Evolutionary conservation across 2,329 filamentous ascomycete genomes (phyloP), one percentile per base, ranked within the genome.

Genomic region (Microcera coccophila): DNA sequence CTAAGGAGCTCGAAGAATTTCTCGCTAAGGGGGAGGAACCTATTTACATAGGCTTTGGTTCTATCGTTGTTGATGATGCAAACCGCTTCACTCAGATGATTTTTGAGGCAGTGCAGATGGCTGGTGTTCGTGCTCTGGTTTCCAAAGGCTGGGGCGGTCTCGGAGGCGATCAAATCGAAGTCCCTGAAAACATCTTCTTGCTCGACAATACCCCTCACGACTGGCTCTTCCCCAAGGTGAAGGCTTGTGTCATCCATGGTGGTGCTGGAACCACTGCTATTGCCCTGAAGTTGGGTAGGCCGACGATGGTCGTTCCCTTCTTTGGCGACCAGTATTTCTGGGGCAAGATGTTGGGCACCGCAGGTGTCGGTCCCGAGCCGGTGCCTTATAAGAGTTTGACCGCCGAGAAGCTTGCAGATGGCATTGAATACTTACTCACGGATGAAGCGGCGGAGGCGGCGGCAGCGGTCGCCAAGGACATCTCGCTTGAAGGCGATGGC

Each of bases 311-410:
- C 19, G 82, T 90, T 2, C 85, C 85, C 0, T 90, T 90, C 65
- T 90, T 90, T 51, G 85, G 85, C 3, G 85, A 90, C 57, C 85
- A 90, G 61, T 76, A 83, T 37, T 90, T 90, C 59, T 90, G 86
- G 85, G 85, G 85, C 2, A 71, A 73, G 15, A 86, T 86, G 79
- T 73, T 89, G 1, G 73, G 72, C 4, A 76, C 73, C 24, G 73
- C 80, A 2, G 75, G 76, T 19, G 84, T 83, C 1, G 85, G 85
- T 1, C 81, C 84, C 0, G 67, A 76, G 32, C 76, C 83, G 2
- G 74, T 87, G 8, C 84, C 84, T 0, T 85, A 87, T 65, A 87
- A 87, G 63, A 65, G 74, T 9, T 63, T 90, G 2, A 79, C 72
- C 2, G 74, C 72, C 1, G 80, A 87, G 45, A 79, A 76, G 33